Evolutionary conservation across 805 yeast genomes (phyloP).

Genomic region (Candida coleopterorum): DNA sequence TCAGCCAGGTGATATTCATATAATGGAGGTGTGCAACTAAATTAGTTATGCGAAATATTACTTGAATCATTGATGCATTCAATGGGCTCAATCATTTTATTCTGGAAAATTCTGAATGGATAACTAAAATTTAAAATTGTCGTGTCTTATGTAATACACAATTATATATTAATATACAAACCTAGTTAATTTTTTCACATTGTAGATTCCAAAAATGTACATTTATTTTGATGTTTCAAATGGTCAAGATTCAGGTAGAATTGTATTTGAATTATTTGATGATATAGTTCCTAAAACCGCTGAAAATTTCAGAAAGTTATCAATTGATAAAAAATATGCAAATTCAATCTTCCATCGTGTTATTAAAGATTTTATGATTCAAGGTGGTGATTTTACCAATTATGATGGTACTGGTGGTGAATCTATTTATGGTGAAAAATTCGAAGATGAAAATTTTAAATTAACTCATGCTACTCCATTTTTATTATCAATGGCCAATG

Average conservation of each 20-base stretch:
- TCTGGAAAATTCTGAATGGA: no score
- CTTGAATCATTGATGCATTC: no score
- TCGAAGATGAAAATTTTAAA: conserved; percentile 86
- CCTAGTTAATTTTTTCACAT: no score
- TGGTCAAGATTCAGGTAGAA: conserved; percentile 70
- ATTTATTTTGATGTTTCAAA: conserved; percentile 77
- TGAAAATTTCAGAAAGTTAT: conserved; percentile 83
- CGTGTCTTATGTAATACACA: no score
- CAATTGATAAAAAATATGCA: conserved; percentile 68
- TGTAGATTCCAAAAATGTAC: neutral
- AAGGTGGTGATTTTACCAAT: conserved; percentile 76
- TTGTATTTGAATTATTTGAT: conserved; percentile 67
- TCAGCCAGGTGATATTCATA: no score
- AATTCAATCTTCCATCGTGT: conserved; percentile 92
- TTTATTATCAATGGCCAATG: conserved; percentile 92
- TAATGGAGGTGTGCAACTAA: no score
- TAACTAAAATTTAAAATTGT: no score
- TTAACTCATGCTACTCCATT: conserved; percentile 78
- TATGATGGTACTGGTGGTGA: conserved; percentile 42
- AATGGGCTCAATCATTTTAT: no score
- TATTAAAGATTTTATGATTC: conserved; percentile 85
- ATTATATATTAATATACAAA: no score
- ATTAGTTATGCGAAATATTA: no score
- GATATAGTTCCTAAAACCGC: conserved; percentile 84
- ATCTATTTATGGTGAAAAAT: conserved; percentile 46